These are phyloP conservation scores for Aureoboletus auriporus DNA, from an alignment of 768 basidiomycete genomes.

Conservation along the genomic window DNA sequence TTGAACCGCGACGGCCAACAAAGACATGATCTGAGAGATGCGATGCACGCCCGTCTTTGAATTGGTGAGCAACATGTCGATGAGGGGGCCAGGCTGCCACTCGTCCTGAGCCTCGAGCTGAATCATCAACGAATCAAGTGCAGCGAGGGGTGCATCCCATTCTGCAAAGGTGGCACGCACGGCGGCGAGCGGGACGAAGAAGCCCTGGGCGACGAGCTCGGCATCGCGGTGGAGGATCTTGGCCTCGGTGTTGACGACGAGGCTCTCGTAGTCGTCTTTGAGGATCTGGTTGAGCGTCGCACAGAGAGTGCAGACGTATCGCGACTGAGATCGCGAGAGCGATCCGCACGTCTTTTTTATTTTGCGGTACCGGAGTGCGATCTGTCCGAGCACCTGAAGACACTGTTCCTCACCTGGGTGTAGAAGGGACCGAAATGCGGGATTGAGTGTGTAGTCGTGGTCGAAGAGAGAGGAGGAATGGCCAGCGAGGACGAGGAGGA, in stretches of 20 bases:
- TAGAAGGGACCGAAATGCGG: slow-evolving; percentile 65
- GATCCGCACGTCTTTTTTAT: slow-evolving; percentile 55
- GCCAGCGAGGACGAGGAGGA: slow-evolving; percentile 82
- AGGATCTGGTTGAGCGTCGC: slow-evolving; percentile 71
- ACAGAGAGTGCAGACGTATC: slow-evolving; percentile 76
- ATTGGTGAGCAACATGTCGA: slow-evolving; percentile 70
- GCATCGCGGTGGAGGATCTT: slow-evolving; percentile 71
- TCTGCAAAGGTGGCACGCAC: slow-evolving; percentile 78
- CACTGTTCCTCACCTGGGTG: slow-evolving; percentile 89
- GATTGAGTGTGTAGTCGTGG: slow-evolving; percentile 51
- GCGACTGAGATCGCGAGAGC: slow-evolving; percentile 57
- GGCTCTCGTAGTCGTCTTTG: slow-evolving; percentile 72
- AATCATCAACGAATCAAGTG: slow-evolving; percentile 61
- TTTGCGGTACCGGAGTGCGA: slow-evolving; percentile 66
- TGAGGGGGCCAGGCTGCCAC: slow-evolving; percentile 70
- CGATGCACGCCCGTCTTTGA: slow-evolving; percentile 77
- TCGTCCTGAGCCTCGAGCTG: slow-evolving; percentile 50
- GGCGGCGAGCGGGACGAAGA: slow-evolving; percentile 80
- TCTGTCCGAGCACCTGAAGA: slow-evolving; percentile 70
- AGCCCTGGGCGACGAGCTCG: slow-evolving; percentile 76
- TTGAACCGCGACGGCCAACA: slow-evolving; percentile 72
- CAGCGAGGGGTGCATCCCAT: slow-evolving; percentile 85
- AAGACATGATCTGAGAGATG: slow-evolving; percentile 65
- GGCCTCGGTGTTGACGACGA: slow-evolving; percentile 77
- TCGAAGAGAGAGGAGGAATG: slow-evolving; percentile 85